Percentiles rank a stretch among this genome's conserved stretches.
Conservation (phyloP, 1,284 basidiomycete genomes). For the Abortiporus biennis region DNA sequence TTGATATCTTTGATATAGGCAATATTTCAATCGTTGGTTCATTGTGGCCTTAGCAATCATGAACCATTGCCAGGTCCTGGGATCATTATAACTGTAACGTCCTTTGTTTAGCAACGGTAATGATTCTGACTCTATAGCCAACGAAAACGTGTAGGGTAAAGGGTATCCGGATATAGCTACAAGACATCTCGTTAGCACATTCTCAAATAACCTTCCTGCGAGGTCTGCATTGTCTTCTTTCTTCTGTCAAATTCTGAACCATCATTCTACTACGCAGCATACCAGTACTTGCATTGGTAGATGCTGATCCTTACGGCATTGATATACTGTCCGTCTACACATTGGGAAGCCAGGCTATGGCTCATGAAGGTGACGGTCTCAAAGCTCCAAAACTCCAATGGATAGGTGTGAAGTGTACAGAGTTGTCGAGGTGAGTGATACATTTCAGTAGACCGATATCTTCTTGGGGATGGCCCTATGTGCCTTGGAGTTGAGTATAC, state of each 20-base stretch:
- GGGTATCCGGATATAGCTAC: conserved; percentile 92
- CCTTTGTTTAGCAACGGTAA: too few species aligned
- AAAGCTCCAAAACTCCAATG: conserved; percentile 66
- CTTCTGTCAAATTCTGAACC: conserved; percentile 2
- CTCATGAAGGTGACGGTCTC: conserved; percentile 59
- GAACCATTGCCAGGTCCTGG: conserved; percentile 49
- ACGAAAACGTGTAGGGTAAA: conserved; percentile 67
- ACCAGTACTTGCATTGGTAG: conserved; percentile 75
- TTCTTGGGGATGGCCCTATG: conserved; percentile 1
- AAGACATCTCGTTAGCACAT: conserved; percentile 68
- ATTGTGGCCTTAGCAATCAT: conserved; percentile 43
- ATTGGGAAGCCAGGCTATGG: conserved; percentile 57
- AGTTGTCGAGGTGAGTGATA: conserved; percentile 46
- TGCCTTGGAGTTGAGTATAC: neutral
- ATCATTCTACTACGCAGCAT: conserved; percentile 38
- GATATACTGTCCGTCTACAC: conserved; percentile 86
- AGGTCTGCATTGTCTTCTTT: conserved; percentile 27
- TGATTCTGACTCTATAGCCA: too few species aligned
- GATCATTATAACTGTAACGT: conserved; percentile 68
- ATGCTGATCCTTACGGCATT: conserved; percentile 85
- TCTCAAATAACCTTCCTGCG: conserved; percentile 60
- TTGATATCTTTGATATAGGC: conserved; percentile 45
- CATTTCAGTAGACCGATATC: conserved; percentile 4
- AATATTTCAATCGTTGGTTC: conserved; percentile 78
- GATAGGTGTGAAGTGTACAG: conserved; percentile 73